Evolutionary conservation across 202 grass and related monocot genomes (phyloP), one percentile per base, ranked within the genome.

Genomic region (Schoenoplectus tabernaemontani): DNA sequence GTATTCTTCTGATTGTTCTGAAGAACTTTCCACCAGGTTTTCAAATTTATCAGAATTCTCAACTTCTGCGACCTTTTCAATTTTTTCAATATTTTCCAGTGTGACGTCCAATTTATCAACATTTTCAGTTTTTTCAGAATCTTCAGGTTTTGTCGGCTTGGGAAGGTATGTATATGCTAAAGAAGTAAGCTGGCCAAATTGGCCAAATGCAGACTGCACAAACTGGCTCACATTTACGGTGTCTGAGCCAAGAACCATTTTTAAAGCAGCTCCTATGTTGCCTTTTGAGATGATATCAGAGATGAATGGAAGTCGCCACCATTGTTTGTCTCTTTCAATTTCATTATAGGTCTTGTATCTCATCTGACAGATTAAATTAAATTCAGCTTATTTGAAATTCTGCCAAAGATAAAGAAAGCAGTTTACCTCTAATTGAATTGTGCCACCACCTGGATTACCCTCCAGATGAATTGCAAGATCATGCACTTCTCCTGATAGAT

Each of bases 201-300:
- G 90, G 58, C 93, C 93, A 72, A 97, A 97, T 73, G 93, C 87
- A 81, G 90, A 93, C 48, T 93, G 77, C 50, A 91, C 93, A 62
- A 97, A 97, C 64, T 93, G 90, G 86, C 88, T 97, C 53, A 82
- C 90, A 79, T 93, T 97, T 87, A 93, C 78, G 86, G 88, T 86
- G 26, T 97, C 93, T 79, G 93, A 97, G 53, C 93, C 93, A 81
- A 97, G 78, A 57, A 91, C 82, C 1, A 30, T 82, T 83, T 86
- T 89, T 80, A 97, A 77, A 82, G 90, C 85, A 84, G 85, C 79
- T 79, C 85, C 93, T 83, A 91, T 82, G 68, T 67, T 88, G 82
- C 83, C 91, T 84, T 97, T 93, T 54, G 82, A 82, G 78, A 97
- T 59, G 81, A 93, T 82, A 71, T 97, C 90, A 33, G 91, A 93